Base-by-base conservation (phyloP, 148 eudicot species). In the Diospyros kaki region DNA sequence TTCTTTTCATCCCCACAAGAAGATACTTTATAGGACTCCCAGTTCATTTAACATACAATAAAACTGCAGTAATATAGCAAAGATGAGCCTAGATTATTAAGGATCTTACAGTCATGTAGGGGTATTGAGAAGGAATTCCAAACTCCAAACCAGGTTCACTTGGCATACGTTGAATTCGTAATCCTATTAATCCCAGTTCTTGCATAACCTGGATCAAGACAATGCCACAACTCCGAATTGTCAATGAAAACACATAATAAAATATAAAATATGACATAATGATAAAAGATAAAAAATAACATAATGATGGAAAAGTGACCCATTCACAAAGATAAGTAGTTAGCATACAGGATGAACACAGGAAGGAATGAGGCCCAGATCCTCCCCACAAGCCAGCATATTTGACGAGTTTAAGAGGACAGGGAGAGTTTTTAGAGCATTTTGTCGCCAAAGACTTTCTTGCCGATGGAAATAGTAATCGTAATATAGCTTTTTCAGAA, bases 161-260 rank as follows among this genome's bases (percentile, higher is more conserved):
- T 59, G 98, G 97, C 98, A 95, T 95, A 48, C 98, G 97, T 80
- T 95, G 98, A 76, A 95, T 95, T 75, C 98, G 91, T 80, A 95
- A 76, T 71, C 98, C 98, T 84, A 95, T 83, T 58, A 95, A 82
- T 65, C 97, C 98, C 41, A 95, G 79, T 83, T 95, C 98, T 86
- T 95, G 89, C 98, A 95, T 92, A 72, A 95, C 98, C 98, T 95
- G 87, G 68, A 82, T 59, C 45, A 61, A 51, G 56, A 50, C 51
- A 58, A 66, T 46, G 17, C 43, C n/a, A 62, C 9, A 38, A 64
- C 67, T 43, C 39, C n/a, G n/a, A 59, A n/a, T 46, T 8, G 9
- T 15, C 17, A 52, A 67, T 41, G n/a, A 3, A 8, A 58, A 42
- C 28, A 42, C 58, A 52, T 13, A 11, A 39, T 3, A 54, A 10